phyloP scores from a whole-genome alignment of 192 early-diverging fungal genomes.

The Linnemannia exigua region DNA sequence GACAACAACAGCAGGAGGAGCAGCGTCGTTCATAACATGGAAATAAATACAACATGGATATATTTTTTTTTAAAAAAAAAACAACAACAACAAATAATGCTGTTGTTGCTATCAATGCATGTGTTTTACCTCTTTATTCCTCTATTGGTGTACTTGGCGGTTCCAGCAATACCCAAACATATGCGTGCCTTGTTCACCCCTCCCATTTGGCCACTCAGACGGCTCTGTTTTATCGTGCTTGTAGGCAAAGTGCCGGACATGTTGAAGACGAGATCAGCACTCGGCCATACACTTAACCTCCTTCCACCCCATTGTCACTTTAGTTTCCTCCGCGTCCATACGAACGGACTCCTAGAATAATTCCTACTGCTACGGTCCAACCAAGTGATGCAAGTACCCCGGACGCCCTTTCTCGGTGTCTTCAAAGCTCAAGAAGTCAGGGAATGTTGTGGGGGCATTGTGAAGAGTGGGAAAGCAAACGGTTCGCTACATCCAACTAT shows the following conservation, averaged over 20 bases:
- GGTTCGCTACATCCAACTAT: neutral
- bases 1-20: constrained; percentile 16
- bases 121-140: no score
- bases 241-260: no score
- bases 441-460: neutral
- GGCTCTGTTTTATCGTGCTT: no score
- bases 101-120: no score
- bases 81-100: no score
- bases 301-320: neutral
- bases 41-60: neutral
- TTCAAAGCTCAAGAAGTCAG: neutral
- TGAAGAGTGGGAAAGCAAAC: neutral
- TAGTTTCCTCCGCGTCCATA: neutral
- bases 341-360: neutral
- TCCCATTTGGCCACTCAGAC: no score
- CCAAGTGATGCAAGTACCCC: neutral
- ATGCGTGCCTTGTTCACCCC: no score
- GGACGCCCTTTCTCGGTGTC: neutral
- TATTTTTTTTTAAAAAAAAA: neutral
- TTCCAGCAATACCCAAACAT: no score
- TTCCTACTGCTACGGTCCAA: neutral
- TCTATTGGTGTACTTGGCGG: no score
- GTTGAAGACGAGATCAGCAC: no score
- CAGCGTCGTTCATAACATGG: neutral
- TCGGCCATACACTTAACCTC: neutral